Base-by-base conservation (phyloP, 2,329 filamentous ascomycete genomes). In the Colletotrichum spinosum region DNA sequence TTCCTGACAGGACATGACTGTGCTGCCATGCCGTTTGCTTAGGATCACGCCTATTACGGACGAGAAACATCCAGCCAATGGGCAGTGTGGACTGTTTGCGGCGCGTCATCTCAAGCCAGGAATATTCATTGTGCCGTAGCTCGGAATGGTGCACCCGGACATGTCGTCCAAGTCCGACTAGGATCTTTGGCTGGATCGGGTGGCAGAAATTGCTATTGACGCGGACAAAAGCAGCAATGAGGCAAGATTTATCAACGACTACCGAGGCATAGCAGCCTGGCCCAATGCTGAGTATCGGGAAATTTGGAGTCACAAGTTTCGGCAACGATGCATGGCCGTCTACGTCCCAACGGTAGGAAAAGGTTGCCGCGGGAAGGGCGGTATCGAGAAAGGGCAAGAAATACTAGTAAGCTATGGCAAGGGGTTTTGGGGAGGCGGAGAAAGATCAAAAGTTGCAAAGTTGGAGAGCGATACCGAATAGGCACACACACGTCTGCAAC, bases 381-480 rank as follows among this genome's bases (percentile, higher is more conserved):
- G 82, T 1, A 83, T 90, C 35, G 81, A 72, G 53, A 88, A 85
- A 75, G 88, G 88, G 2, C 83, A 88, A 66, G 89, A 91, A 79
- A 86, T 91, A 57, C 72, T 90, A 55, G 86, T 91, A 11, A 90
- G 86, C 69, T 90, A 91, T 71, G 89, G 88, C 6, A 90, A 88
- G 73, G 89, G 89, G 1, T 90, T 91, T 68, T 91, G 59, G 48
- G 39, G 8, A 13, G 13, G 17, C 55, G 46, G 25, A 58, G 15
- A 15, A 25, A 25, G 25, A 25, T 25, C 44, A 44, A n/a, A 44
- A 8, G 12, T 7, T 12, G 13, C 15, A 15, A 13, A 8, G 12
- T 4, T 44, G 15, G 42, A 44, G 8, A 44, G 13, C 42, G 8
- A 7, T 15, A 4, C 11, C 15, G 42, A n/a, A 44, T 13, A n/a